Percentiles rank a stretch among this genome's conserved stretches.
These are phyloP conservation scores for Phytophthora pisi DNA, from an alignment of 352 stramenopile species.

Conservation along the genomic window DNA sequence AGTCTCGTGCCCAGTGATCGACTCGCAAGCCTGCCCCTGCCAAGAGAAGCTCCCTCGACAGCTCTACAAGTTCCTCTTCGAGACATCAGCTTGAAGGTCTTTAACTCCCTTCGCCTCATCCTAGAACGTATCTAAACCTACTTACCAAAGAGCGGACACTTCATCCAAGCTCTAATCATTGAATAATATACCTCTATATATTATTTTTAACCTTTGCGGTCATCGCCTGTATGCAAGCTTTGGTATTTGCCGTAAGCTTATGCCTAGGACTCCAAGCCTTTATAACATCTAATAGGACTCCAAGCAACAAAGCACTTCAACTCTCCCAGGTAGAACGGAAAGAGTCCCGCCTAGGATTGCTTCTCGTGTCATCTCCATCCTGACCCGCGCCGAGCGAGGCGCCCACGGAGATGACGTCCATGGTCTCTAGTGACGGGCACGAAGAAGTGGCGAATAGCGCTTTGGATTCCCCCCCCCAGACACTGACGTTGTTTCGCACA, in stretches of 20 bases:
- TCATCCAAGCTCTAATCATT: too few species aligned
- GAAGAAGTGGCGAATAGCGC: not conserved
- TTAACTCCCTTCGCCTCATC: not conserved
- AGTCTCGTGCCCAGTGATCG: slow-evolving; percentile 18
- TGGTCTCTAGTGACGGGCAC: slow-evolving; percentile 22
- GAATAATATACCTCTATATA: too few species aligned
- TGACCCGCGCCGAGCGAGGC: slow-evolving; percentile 70
- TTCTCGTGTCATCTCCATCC: slow-evolving; percentile 20
- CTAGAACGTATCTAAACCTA: not conserved
- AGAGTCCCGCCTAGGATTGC: slow-evolving; percentile 33
- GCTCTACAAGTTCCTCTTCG: slow-evolving; percentile 23
- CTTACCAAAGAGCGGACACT: too few species aligned
- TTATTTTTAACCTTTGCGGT: too few species aligned
- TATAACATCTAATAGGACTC: too few species aligned
- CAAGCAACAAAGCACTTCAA: too few species aligned
- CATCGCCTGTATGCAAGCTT: too few species aligned
- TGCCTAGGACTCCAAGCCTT: too few species aligned
- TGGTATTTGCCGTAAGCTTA: too few species aligned
- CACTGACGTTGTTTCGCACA: too few species aligned
- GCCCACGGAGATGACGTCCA: slow-evolving; percentile 83
- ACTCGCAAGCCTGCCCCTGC: slow-evolving; percentile 28
- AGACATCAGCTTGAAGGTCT: slow-evolving; percentile 6
- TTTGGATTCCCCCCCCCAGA: too few species aligned
- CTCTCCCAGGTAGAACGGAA: slow-evolving; percentile 66
- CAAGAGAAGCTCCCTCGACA: slow-evolving; percentile 28